Evolutionary conservation across 2,329 filamentous ascomycete species (phyloP).

Genomic region (Cytospora schulzeri): DNA sequence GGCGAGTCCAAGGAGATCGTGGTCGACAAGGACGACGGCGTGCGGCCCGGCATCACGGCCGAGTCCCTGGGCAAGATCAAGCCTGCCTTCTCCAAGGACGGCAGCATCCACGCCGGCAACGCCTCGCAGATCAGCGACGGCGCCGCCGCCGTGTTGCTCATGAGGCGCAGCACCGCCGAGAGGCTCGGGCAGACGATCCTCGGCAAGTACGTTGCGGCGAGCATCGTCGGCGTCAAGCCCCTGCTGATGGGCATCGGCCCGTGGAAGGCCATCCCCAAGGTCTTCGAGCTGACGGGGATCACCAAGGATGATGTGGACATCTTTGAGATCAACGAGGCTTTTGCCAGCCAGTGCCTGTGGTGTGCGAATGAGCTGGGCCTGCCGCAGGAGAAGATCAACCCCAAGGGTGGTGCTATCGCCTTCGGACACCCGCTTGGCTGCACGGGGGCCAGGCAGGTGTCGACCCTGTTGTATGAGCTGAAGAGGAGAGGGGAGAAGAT

Average conservation of each 20-base stretch:
- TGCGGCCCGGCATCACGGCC: conserved; percentile 80
- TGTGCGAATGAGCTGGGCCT: conserved; percentile 86
- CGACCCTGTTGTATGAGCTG: conserved; percentile 87
- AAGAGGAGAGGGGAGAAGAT: conserved; percentile 81
- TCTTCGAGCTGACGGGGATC: conserved; percentile 84
- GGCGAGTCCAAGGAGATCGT: conserved; percentile 82
- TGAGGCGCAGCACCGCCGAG: conserved; percentile 91
- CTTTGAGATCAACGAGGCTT: conserved; percentile 99
- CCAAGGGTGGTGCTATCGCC: conserved; percentile 94
- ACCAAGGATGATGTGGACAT: conserved; percentile 91
- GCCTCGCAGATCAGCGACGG: conserved; percentile 95
- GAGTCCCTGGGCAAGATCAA: conserved; percentile 91
- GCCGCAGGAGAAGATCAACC: conserved; percentile 86
- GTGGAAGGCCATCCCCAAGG: conserved; percentile 93
- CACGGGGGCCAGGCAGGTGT: conserved; percentile 91
- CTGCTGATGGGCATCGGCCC: conserved; percentile 96
- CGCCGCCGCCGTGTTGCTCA: conserved; percentile 90
- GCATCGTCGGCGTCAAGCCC: conserved; percentile 85
- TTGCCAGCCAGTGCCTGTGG: conserved; percentile 93
- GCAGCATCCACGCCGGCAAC: conserved; percentile 94
- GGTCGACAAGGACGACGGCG: conserved; percentile 83
- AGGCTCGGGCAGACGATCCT: conserved; percentile 84
- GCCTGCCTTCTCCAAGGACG: conserved; percentile 87
- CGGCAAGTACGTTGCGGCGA: conserved; percentile 87
- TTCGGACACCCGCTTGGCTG: conserved; percentile 95